Evolutionary conservation across 495 filamentous ascomycete species (phyloP).

Genomic region (Evernia prunastri): DNA sequence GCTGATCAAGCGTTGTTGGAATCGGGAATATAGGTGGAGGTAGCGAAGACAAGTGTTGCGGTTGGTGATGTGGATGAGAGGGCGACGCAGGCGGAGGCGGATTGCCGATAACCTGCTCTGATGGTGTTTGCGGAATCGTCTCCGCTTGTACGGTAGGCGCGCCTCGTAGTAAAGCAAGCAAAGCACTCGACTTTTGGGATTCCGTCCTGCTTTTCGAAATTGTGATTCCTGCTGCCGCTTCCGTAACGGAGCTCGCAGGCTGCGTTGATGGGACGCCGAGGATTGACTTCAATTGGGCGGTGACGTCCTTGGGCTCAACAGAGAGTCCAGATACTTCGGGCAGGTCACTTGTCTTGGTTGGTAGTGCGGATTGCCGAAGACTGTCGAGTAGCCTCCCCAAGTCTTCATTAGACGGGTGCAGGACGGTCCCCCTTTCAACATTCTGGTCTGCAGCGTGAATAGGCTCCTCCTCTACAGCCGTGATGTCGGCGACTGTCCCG

Average conservation of each 20-base stretch:
- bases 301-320: neutral
- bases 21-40: slow-evolving; percentile 43
- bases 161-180: slow-evolving; percentile 53
- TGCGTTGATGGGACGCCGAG: slow-evolving; percentile 32
- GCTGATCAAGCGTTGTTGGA: slow-evolving; percentile 24
- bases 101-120: slow-evolving; percentile 36
- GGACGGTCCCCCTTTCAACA: neutral
- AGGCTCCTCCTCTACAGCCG: slow-evolving; percentile 2
- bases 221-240: slow-evolving; percentile 16
- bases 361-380: slow-evolving; percentile 21
- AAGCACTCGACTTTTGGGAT: slow-evolving; percentile 40
- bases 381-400: slow-evolving; percentile 19
- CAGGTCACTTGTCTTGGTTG: slow-evolving; percentile 33
- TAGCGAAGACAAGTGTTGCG: slow-evolving; percentile 31
- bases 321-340: slow-evolving; percentile 34
- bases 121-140: slow-evolving; percentile 33
- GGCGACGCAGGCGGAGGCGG: slow-evolving; percentile 35
- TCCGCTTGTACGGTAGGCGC: slow-evolving; percentile 21
- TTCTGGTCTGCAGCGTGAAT: neutral
- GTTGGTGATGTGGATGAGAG: slow-evolving; percentile 38
- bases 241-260: slow-evolving; percentile 15
- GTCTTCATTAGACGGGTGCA: slow-evolving; percentile 1
- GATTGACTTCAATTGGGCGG: slow-evolving; percentile 52
- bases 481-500: neutral
- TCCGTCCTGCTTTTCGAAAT: slow-evolving; percentile 27